Base-by-base conservation (phyloP, 805 yeast species). In the Nakazawaea peltata region DNA sequence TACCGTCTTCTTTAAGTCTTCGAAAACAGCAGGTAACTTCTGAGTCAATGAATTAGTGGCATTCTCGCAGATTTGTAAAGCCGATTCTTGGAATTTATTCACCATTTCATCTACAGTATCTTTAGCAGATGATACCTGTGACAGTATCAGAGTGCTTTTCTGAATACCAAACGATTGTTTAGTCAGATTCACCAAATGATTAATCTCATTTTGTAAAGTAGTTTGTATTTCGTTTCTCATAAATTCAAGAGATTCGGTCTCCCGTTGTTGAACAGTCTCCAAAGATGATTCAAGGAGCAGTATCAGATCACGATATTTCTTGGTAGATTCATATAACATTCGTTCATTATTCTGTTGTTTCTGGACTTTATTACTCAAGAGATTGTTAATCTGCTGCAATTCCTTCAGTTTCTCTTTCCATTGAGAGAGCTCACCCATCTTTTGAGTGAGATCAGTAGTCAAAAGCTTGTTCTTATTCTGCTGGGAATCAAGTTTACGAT, bases 401-500 rank as follows among this genome's bases (percentile, higher is more conserved):
- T 50, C 19, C 19, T 45, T 40, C 32, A 41, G 43, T 33, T 49
- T 47, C 2, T 42, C 28, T 28, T 48, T 31, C 9, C 46, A 36
- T 32, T 44, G 49, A 11, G 37, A 19, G 16, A 48, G 56, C 28
- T 56, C 50, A 14, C 36, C 41, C 22, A 41, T 49, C 35, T 47
- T 48, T 6, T 5, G 12, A 15, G 38, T 24, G 22, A 44, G 40
- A 19, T 46, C 43, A 18, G 29, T 36, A 19, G 47, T 41, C n/a
- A 50, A 35, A 28, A 40, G 41, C 27, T 51, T 47, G 36, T 65
- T 55, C 41, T 69, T 69, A 23, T 56, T 51, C 21, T 50, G 50
- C 18, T 71, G 41, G 5, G 59, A 51, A 16, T 64, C 67, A n/a
- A 59, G 60, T 7, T 54, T 55, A 32, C 74, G 50, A 35, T 59